Evolutionary conservation across 2,329 filamentous ascomycete species (phyloP), one percentile per base, ranked within the genome.

Genomic region (Thermoascus crustaceus): DNA sequence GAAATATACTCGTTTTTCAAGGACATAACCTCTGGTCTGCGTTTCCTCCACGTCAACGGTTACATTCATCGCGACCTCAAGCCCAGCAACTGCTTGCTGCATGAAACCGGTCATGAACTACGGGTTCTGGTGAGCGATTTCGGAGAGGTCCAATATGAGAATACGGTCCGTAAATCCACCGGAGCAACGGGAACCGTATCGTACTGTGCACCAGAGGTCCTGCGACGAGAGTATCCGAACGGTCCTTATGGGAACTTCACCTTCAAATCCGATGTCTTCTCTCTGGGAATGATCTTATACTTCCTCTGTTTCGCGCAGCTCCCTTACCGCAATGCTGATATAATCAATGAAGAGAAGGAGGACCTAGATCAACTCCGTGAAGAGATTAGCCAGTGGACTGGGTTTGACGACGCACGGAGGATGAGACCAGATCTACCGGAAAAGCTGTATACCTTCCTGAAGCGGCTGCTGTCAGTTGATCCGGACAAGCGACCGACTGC

Each of bases 31-130:
- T 88, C 86, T 0, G 91, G 91, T 0, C 69, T 98, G 11, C 83
- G 86, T 29, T 89, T 95, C 55, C 72, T 98, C 1, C 91, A 98
- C 52, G 75, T 74, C 2, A 85, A 89, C 48, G 89, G 87, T 46
- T 98, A 95, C 58, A 93, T 98, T 18, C 91, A 98, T 54, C 80
- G 91, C 37, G 91, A 98, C 57, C 70, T 98, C 17, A 98, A 98
- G 58, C 91, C 91, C 2, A 91, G 83, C 57, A 98, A 98, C 50
- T 98, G 93, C 51, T 71, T 98, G 3, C 66, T 98, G 1, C 88
- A 96, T 53, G 75, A 75, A 20, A 82, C 80, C 41, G 82, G 80
- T 16, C 73, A 73, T 31, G 80, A 78, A 25, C 67, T 87, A 7
- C 76, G 74, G 34, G 94, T 94, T 30, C 69, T 98, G 10, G 94